Evolutionary conservation across 139 green algal species (phyloP).

Genomic region (Haematococcus lacustris): DNA sequence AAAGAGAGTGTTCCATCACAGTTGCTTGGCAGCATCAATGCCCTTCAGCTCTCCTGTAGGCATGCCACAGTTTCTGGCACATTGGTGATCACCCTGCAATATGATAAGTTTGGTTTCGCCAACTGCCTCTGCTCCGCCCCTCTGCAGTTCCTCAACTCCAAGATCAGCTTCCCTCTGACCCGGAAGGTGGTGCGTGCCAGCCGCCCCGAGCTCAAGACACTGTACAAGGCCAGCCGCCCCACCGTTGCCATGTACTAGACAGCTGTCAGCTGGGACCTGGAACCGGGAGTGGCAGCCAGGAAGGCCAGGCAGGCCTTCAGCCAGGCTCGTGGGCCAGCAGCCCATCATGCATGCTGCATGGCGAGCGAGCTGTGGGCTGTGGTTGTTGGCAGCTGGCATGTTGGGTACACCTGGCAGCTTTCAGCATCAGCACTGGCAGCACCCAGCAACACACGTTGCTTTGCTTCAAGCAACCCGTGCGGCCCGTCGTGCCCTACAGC

Average conservation of each 20-base stretch:
- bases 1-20: not conserved
- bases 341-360: no score
- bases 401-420: no score
- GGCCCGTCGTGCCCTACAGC: no score
- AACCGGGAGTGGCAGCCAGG: no score
- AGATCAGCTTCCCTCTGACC: conserved; percentile 90
- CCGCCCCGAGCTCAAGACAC: conserved; percentile 59
- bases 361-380: no score
- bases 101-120: not conserved
- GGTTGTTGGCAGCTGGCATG: no score
- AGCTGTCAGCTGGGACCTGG: no score
- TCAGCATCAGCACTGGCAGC: no score
- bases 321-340: no score
- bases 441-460: no score
- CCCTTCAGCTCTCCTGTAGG: not conserved
- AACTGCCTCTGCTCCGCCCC: conserved; percentile 6
- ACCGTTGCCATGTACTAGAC: conserved; percentile 72
- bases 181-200: conserved; percentile 39
- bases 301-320: no score
- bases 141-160: conserved; percentile 92
- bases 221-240: conserved; percentile 84
- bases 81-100: not conserved
- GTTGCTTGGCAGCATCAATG: not conserved
- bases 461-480: no score
- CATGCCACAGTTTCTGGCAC: not conserved